Conservation (phyloP, 139 green algal genomes). For the Astrephomene gubernaculifera region DNA sequence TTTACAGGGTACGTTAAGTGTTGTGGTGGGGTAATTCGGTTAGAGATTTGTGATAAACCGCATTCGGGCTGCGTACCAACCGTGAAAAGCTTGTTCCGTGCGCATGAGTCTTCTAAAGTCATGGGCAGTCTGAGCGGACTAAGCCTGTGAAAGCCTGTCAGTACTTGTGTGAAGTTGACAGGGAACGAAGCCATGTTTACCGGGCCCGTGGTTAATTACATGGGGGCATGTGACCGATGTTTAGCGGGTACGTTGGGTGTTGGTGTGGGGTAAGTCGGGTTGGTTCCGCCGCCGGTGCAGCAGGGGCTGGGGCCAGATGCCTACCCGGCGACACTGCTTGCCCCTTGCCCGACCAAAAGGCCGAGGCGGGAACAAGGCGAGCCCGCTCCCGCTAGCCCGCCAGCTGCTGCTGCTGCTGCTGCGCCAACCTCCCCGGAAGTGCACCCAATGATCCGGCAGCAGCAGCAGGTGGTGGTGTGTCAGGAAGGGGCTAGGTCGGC, state of each 20-base stretch:
- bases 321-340: no score
- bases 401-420: no score
- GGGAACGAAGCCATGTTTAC: background rate
- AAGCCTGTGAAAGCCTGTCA: background rate
- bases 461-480: no score
- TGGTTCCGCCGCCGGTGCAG: no score
- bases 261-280: background rate
- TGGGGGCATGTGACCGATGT: background rate
- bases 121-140: background rate
- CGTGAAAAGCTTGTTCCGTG: background rate
- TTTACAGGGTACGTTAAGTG: background rate
- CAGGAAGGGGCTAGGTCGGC: no score
- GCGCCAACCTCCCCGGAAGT: no score
- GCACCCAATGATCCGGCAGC: no score
- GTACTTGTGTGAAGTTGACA: background rate
- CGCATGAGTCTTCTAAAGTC: background rate
- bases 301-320: no score
- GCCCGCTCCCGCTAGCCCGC: no score
- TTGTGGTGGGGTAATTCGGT: background rate
- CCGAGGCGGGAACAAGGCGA: no score
- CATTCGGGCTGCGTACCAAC: background rate
- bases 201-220: background rate
- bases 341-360: no score
- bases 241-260: background rate
- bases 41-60: background rate